A percentile compares a stretch with the other conserved stretches of the same genome.
phyloP scores from a whole-genome alignment of 2,329 filamentous ascomycete species.

The Coniella lustricola region DNA sequence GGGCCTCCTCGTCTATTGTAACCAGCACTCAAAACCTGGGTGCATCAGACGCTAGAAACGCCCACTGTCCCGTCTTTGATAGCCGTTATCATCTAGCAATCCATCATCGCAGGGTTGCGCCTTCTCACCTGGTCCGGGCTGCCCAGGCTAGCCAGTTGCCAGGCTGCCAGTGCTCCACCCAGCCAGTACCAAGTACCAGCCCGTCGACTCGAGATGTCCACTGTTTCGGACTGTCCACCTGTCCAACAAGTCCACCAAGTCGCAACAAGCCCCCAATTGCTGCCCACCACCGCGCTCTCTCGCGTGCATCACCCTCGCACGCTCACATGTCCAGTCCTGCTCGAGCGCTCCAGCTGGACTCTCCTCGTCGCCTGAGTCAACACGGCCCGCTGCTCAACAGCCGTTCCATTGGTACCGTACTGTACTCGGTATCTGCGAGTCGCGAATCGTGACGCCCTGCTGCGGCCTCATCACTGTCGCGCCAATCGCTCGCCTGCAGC shows the following conservation, averaged over 20 bases:
- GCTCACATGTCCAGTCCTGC: constrained; percentile 1
- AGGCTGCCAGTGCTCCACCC: too few relatives aligned
- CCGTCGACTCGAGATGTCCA: too few relatives aligned
- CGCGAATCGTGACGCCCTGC: background rate
- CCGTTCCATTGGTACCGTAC: background rate
- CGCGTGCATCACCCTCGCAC: background rate
- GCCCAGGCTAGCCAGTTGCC: too few relatives aligned
- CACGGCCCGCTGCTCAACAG: background rate
- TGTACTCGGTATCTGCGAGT: background rate
- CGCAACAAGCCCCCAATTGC: background rate
- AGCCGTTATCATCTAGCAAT: too few relatives aligned
- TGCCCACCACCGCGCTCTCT: background rate
- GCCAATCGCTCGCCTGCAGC: constrained; percentile 22
- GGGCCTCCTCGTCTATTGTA: too few relatives aligned
- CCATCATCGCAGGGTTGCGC: too few relatives aligned
- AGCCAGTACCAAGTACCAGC: too few relatives aligned
- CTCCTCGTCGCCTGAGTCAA: constrained; percentile 1
- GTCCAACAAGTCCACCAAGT: background rate
- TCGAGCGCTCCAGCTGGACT: background rate
- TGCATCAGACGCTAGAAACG: too few relatives aligned
- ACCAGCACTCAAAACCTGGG: too few relatives aligned
- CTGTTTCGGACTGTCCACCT: too few relatives aligned
- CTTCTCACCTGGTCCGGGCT: too few relatives aligned
- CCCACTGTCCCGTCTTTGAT: too few relatives aligned
- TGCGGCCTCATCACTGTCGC: constrained; percentile 15